Conservation (phyloP, 1,284 basidiomycete genomes). For the Ustilago trichophora region DNA sequence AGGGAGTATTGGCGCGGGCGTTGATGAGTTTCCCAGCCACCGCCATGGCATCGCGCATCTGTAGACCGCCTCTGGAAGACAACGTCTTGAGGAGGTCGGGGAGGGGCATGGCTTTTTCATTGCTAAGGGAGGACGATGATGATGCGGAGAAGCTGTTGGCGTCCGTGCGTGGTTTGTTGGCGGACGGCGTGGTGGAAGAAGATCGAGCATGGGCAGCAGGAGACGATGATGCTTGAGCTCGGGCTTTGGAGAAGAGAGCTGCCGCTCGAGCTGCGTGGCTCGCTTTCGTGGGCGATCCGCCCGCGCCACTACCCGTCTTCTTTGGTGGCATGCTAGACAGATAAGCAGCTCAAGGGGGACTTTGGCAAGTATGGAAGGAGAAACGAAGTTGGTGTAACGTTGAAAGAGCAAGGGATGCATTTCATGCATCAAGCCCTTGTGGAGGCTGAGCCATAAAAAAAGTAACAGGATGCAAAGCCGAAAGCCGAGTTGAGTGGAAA, state of each 20-base stretch:
- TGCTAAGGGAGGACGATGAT: background rate
- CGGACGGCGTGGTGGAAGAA: slow-evolving; percentile 14
- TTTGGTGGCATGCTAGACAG: slow-evolving; percentile 33
- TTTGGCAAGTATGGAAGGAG: background rate
- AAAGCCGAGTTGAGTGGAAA: background rate
- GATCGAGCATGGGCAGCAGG: slow-evolving; percentile 30
- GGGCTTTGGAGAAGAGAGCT: slow-evolving; percentile 37
- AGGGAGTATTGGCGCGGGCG: slow-evolving; percentile 41
- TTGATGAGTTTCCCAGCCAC: slow-evolving; percentile 56
- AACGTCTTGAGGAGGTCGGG: slow-evolving; percentile 46
- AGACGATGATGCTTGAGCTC: slow-evolving; percentile 32
- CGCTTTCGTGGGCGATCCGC: slow-evolving; percentile 29
- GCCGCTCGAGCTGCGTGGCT: slow-evolving; percentile 39
- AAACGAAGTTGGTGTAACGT: background rate
- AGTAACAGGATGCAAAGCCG: slow-evolving; percentile 9
- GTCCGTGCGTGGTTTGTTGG: slow-evolving; percentile 8
- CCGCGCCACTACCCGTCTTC: slow-evolving; percentile 1
- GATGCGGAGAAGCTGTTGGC: background rate
- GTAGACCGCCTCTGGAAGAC: slow-evolving; percentile 38
- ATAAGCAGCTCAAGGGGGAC: no score
- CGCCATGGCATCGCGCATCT: slow-evolving; percentile 53
- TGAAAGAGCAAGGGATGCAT: background rate
- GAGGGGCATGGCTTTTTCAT: slow-evolving; percentile 29
- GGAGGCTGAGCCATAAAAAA: slow-evolving; percentile 16
- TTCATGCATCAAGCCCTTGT: background rate